Conservation (phyloP, 2,329 filamentous ascomycete genomes). For the Calonectria pauciramosa region DNA sequence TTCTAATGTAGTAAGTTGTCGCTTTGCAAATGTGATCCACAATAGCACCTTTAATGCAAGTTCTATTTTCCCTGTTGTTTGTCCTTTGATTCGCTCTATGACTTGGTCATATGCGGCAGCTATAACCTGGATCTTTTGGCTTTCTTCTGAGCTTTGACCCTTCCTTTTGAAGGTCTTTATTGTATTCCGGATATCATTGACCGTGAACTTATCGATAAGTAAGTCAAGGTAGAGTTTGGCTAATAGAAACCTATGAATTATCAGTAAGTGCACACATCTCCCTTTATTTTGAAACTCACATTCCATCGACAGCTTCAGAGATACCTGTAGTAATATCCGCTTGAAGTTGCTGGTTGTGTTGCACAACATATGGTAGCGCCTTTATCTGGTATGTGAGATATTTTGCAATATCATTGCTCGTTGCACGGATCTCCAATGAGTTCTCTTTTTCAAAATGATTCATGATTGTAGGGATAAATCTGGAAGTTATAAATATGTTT, state of each 20-base stretch:
- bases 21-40: background rate
- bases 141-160: background rate
- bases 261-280: background rate
- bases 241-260: background rate
- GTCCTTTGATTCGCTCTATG: background rate
- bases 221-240: background rate
- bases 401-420: conserved; percentile 21
- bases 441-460: background rate
- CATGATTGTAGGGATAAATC: conserved; percentile 31
- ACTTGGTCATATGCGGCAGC: background rate
- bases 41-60: background rate
- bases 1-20: background rate
- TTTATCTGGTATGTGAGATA: conserved; percentile 20
- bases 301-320: background rate
- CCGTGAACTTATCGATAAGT: background rate
- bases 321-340: background rate
- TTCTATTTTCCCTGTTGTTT: background rate
- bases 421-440: conserved; percentile 34
- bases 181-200: conserved; percentile 41
- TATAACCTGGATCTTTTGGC: background rate
- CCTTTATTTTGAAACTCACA: too few species aligned
- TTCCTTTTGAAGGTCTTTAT: conserved; percentile 33
- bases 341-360: background rate
- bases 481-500: conserved; percentile 44
- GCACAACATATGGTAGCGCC: fast-evolving